Base-by-base conservation (phyloP, 2,329 filamentous ascomycete species). In the Fusarium solani-melongenae region DNA sequence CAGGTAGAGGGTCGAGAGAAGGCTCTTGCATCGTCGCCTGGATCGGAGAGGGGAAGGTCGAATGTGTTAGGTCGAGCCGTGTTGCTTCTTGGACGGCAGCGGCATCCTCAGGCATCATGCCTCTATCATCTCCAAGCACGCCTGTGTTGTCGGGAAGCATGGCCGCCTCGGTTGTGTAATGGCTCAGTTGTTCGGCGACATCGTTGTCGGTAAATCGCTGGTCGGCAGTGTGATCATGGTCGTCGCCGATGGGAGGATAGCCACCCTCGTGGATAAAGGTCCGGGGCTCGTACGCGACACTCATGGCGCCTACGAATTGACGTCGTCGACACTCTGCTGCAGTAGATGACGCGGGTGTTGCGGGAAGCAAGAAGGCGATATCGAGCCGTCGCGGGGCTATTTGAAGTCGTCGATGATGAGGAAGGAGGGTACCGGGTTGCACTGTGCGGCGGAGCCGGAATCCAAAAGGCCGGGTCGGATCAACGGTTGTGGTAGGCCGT, bases 281-380 rank as follows among this genome's bases (percentile, higher is more conserved):
- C 67, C 87, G 82, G 27, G 85, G 81, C 73, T 89, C 87, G 76
- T 86, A 89, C 44, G 86, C 86, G 75, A 89, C 86, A 72, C 84
- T 86, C 86, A 88, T 88, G 57, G 76, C 83, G 78, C 64, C 72
- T 61, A 64, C 67, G 63, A 66, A 61, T 62, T 64, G 70, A 31
- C 58, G 68, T 55, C 58, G 58, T 56, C 10, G 60, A 63, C 59
- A 51, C 66, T 56, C 61, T 67, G 61, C 49, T 58, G 39, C 68
- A 44, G 44, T 24, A 51, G 57, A 64, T 38, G 70, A 74, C 60
- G 75, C 64, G 62, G 73, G 57, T 56, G 69, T 67, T 62, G 71
- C 71, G 53, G 61, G 61, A 62, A 58, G 61, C 44, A 38, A 51
- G 70, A 58, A 63, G 39, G 34, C 51, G 58, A 29, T 66, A 39